These are phyloP conservation scores for Coniochaeta sp. DNA, from an alignment of 2,329 filamentous ascomycete genomes.

Conservation along the genomic window DNA sequence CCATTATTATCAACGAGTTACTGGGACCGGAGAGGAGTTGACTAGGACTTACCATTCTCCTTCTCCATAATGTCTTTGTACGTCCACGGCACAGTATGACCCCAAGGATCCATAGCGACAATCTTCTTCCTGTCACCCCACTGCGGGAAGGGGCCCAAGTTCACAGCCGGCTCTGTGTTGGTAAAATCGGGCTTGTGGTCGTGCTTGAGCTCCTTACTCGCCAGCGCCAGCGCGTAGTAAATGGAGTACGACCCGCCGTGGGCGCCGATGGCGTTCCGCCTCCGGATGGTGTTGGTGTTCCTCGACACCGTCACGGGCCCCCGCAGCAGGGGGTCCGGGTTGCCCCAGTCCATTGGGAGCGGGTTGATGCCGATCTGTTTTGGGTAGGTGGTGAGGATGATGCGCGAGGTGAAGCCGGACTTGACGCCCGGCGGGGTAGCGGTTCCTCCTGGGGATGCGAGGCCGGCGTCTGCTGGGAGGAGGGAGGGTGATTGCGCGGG, in stretches of 20 bases:
- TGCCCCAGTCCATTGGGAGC: slow-evolving; percentile 82
- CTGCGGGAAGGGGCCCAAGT: slow-evolving; percentile 81
- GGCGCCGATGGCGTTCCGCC: slow-evolving; percentile 62
- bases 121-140: slow-evolving; percentile 92
- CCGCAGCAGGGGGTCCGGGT: slow-evolving; percentile 63
- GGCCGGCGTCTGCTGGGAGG: slow-evolving; percentile 15
- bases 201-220: slow-evolving; percentile 77
- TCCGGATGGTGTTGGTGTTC: slow-evolving; percentile 65
- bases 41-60: slow-evolving; percentile 51
- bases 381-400: slow-evolving; percentile 70
- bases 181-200: slow-evolving; percentile 68
- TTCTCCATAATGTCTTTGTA: slow-evolving; percentile 73
- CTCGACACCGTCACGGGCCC: slow-evolving; percentile 87
- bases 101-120: slow-evolving; percentile 93
- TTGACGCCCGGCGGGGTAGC: slow-evolving; percentile 23
- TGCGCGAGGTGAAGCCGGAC: slow-evolving; percentile 44
- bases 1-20: slow-evolving; percentile 5
- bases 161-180: slow-evolving; percentile 83
- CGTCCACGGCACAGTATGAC: slow-evolving; percentile 78
- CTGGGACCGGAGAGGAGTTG: not conserved
- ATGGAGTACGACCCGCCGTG: slow-evolving; percentile 87
- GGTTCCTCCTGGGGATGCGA: slow-evolving; percentile 17
- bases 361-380: slow-evolving; percentile 92
- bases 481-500: slow-evolving; percentile 13
- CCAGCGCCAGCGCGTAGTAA: slow-evolving; percentile 88